Conservation (phyloP, 2,329 filamentous ascomycete species). For the Exophiala oligosperma region DNA sequence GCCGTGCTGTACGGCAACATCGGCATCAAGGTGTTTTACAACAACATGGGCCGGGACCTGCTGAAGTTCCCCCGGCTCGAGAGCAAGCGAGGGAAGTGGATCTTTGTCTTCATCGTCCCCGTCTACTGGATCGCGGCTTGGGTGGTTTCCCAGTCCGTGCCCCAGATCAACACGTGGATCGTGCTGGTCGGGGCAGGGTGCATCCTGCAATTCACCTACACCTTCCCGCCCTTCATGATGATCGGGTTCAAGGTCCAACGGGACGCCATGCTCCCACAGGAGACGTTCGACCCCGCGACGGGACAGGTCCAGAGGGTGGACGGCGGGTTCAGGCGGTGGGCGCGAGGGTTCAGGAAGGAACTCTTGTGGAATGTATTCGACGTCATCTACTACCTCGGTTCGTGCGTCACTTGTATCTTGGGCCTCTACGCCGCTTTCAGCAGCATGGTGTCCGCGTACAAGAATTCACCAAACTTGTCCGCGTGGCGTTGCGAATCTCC, state of each 20-base stretch:
- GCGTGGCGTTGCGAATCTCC: conserved; percentile 22
- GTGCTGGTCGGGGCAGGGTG: conserved; percentile 45
- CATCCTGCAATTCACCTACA: conserved; percentile 51
- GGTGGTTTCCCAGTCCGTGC: conserved; percentile 45
- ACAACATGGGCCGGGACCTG: conserved; percentile 21
- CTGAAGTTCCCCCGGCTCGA: conserved; percentile 20
- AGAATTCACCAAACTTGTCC: conserved; percentile 17
- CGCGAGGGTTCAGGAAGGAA: conserved; percentile 31
- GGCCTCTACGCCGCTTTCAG: conserved; percentile 31
- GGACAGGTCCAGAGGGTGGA: conserved; percentile 21
- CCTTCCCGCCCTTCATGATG: conserved; percentile 40
- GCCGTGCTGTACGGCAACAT: conserved; percentile 45
- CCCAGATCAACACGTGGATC: conserved; percentile 41
- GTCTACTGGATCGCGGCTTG: conserved; percentile 48
- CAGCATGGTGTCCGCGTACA: conserved; percentile 33
- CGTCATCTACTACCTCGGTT: conserved; percentile 31
- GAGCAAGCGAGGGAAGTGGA: conserved; percentile 18
- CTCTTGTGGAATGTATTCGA: conserved; percentile 32
- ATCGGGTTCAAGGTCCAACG: conserved; percentile 34
- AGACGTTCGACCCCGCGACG: conserved; percentile 29
- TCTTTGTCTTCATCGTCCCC: conserved; percentile 35
- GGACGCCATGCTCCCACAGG: conserved; percentile 29
- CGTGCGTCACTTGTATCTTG: conserved; percentile 28
- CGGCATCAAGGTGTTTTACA: conserved; percentile 36
- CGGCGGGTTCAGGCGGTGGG: conserved; percentile 21